These are phyloP conservation scores for Wickerhamomyces rabaulensis DNA, from an alignment of 805 yeast genomes.

Conservation along the genomic window DNA sequence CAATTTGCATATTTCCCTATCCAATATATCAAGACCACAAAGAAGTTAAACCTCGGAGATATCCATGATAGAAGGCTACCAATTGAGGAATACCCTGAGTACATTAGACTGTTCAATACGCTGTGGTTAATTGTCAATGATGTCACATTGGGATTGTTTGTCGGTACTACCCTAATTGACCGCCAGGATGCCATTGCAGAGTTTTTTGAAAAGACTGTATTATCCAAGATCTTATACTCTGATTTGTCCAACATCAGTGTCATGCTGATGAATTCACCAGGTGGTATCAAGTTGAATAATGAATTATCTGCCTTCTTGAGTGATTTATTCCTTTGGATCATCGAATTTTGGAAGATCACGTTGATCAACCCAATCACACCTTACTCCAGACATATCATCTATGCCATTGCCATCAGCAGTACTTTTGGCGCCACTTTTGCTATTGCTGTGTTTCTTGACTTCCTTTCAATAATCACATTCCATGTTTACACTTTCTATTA, in stretches of 20 bases:
- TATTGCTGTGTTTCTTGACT: conserved; percentile 61
- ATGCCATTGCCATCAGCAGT: conserved; percentile 34
- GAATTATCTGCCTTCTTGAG: conserved; percentile 85
- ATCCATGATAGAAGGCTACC: conserved; percentile 30
- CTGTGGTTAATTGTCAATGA: conserved; percentile 87
- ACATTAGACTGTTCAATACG: conserved; percentile 77
- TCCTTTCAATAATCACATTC: conserved; percentile 53
- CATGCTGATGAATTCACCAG: conserved; percentile 87
- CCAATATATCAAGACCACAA: conserved; percentile 57
- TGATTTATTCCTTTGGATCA: conserved; percentile 80
- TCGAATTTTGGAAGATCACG: conserved; percentile 52
- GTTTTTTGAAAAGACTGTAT: conserved; percentile 24
- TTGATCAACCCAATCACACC: conserved; percentile 25
- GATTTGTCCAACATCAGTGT: conserved; percentile 44
- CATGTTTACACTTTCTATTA: conserved; percentile 76
- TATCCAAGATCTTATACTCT: conserved; percentile 38
- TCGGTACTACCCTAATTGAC: conserved; percentile 44
- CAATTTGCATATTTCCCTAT: conserved; percentile 76
- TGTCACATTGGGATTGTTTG: conserved; percentile 61
- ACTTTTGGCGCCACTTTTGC: conserved; percentile 65
- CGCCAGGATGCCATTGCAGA: conserved; percentile 25
- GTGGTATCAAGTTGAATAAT: conserved; percentile 86
- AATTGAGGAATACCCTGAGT: conserved; percentile 49
- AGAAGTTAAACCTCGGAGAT: conserved; percentile 17
- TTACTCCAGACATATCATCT: conserved; percentile 25